Conservation (phyloP, 2,329 filamentous ascomycete species). For the Penicillium italicum region DNA sequence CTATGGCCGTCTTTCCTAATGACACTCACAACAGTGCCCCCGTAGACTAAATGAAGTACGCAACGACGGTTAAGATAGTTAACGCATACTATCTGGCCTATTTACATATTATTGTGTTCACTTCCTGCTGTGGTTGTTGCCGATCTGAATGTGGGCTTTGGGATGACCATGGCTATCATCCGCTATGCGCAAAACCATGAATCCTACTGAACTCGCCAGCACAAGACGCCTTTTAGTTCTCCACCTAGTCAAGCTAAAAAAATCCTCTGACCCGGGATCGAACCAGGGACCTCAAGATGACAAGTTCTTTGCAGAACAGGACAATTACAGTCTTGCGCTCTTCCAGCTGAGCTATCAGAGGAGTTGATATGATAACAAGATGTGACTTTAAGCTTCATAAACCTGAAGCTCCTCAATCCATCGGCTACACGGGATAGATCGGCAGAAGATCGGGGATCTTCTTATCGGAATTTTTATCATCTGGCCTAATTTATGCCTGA, state of each 20-base stretch:
- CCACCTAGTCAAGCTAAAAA: neutral
- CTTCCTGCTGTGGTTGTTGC: neutral
- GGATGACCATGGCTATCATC: neutral
- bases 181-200: neutral
- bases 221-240: neutral
- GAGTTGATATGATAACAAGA: neutral
- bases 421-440: neutral
- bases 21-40: no score
- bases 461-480: neutral
- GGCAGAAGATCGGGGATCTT: neutral
- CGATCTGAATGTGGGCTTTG: neutral
- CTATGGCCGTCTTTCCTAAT: no score
- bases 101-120: no score
- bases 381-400: rapidly evolving
- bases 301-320: neutral
- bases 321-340: slow-evolving; percentile 1
- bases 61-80: no score
- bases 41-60: no score
- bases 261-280: neutral
- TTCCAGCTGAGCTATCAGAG: slow-evolving; percentile 3
- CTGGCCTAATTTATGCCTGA: no score
- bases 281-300: slow-evolving; percentile 1
- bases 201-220: neutral
- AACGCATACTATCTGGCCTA: no score
- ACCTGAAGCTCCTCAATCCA: no score